Percentiles rank a stretch among this genome's conserved stretches.
These are phyloP conservation scores for Cantharellus anzutake DNA, from an alignment of 768 basidiomycete genomes.

Conservation along the genomic window DNA sequence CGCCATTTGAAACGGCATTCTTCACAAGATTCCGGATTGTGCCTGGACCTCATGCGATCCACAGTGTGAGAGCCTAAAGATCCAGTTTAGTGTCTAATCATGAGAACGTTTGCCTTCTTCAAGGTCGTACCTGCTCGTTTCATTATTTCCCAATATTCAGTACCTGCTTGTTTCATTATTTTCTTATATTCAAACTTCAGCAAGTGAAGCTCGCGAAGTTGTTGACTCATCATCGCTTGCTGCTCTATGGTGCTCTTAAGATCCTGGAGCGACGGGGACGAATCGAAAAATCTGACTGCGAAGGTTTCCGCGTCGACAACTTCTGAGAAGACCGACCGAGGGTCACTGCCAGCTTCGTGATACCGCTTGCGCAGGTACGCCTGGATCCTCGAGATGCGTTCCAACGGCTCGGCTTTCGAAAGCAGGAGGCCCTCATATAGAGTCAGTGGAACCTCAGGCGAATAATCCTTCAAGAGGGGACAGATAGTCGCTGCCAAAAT, in stretches of 20 bases:
- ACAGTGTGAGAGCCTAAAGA: background rate
- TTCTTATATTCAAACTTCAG: no score
- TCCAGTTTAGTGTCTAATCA: background rate
- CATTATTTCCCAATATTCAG: no score
- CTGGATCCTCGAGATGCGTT: background rate
- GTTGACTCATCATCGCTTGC: background rate
- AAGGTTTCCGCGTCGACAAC: background rate
- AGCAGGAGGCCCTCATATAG: no score
- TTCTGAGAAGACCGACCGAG: background rate
- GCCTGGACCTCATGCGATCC: background rate
- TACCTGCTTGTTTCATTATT: no score
- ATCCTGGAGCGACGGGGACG: conserved; percentile 4
- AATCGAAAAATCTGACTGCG: conserved; percentile 19
- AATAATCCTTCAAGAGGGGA: no score
- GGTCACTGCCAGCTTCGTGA: background rate
- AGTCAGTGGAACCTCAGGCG: no score
- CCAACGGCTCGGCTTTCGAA: background rate
- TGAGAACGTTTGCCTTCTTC: no score
- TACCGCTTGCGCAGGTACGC: background rate
- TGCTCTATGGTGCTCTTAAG: background rate
- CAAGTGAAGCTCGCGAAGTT: no score
- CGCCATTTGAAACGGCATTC: conserved; percentile 15
- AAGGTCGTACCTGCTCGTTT: no score
- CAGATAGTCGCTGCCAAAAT: no score
- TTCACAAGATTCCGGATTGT: conserved; percentile 11